Evolutionary conservation across 192 early-diverging fungal genomes (phyloP), one percentile per base, ranked within the genome.

Genomic region (Coemansia sp.): DNA sequence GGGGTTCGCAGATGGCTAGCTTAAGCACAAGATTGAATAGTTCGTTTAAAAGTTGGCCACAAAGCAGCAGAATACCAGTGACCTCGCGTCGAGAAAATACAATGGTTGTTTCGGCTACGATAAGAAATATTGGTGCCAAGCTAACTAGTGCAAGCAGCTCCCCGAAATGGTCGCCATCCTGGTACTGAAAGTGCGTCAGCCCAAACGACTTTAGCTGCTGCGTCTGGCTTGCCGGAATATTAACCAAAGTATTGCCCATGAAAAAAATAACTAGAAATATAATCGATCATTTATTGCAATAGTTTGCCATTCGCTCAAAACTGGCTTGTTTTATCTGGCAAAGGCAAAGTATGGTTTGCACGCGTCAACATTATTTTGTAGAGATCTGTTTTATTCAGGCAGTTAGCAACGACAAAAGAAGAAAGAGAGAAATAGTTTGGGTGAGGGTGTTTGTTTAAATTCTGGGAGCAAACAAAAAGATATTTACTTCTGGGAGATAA

Each of bases 401-500:
- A 52, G 50, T 52, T 23, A 52, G 24, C 11, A 62, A 56, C 32
- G 32, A 19, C 47, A 48, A 17, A 48, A 19, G 14, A 6, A 48
- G 17, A 14, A 48, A 19, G 17, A 19, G 5, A 48, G 45, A 48
- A 48, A 48, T 48, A 48, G 45, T 48, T 48, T 48, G 45, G 45
- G 45, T 48, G 45, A n/a, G 8, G 45, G 45, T 49, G 47, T 49
- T 49, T 49, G 47, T 49, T 49, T 19, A 19, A 49, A 49, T 49
- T 32, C 19, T 53, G 51, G 51, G 7, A 27, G 23, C 19, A 53
- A 49, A 19, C 47, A 49, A 49, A 49, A 49, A 49, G 17, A 49
- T 60, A 69, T 83, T 89, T 91, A 94, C 82, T 93, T 93, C 86
- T 90, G 87, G 69, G 87, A 73, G 53, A 95, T 86, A 69, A 93